Evolutionary conservation across 805 yeast genomes (phyloP).

Genomic region (Candida railenensis): DNA sequence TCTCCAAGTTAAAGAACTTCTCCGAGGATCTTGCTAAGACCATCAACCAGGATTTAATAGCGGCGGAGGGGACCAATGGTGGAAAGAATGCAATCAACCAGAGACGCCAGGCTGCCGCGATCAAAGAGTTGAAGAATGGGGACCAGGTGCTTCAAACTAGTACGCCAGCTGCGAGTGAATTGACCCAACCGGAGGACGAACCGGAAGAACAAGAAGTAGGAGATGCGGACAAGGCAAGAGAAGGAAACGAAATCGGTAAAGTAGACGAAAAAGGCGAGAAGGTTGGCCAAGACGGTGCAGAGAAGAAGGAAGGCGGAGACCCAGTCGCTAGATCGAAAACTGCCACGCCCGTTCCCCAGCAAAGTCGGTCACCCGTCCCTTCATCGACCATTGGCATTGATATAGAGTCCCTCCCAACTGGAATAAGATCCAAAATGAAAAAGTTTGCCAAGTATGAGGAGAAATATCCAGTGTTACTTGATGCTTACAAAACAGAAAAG

Average conservation of each 20-base stretch:
- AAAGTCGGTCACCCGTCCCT: not conserved
- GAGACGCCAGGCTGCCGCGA: constrained; percentile 14
- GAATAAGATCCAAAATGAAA: constrained; percentile 58
- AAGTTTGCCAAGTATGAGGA: constrained; percentile 87
- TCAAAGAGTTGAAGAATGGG: constrained; percentile 32
- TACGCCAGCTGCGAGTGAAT: constrained; percentile 48
- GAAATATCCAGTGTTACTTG: constrained; percentile 80
- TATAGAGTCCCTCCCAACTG: constrained; percentile 51
- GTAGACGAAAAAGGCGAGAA: not conserved
- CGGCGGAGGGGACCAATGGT: constrained; percentile 11
- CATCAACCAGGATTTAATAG: constrained; percentile 30
- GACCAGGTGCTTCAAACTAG: constrained; percentile 32
- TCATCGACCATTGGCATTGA: constrained; percentile 19
- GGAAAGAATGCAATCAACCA: constrained; percentile 5
- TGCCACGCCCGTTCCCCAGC: too few relatives aligned
- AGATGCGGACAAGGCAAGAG: not conserved
- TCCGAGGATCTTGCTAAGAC: constrained; percentile 47
- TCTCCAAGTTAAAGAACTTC: constrained; percentile 39
- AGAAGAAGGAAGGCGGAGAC: too few relatives aligned
- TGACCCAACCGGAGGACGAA: constrained; percentile 49
- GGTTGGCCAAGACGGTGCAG: not conserved
- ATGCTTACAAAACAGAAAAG: constrained; percentile 84
- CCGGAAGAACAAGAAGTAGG: constrained; percentile 9
- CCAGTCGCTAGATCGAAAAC: too few relatives aligned
- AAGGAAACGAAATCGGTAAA: too few relatives aligned